Base-by-base conservation (phyloP, 176 grass and related monocot species). In the Oryza australiensis region DNA sequence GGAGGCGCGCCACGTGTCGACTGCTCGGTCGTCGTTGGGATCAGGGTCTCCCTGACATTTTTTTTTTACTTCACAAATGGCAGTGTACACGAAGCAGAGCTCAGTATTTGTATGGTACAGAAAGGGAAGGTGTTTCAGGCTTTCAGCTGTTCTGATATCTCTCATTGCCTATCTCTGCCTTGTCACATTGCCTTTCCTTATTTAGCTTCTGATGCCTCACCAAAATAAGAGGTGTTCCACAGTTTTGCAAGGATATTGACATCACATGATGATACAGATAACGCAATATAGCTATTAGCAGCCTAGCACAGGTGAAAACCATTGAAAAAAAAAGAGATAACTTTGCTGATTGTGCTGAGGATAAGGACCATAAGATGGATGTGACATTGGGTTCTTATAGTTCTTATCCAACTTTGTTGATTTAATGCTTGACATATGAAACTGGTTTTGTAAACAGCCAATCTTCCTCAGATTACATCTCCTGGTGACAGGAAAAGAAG, bases 401-500 rank as follows among this genome's bases (percentile, higher is more conserved):
- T n/a, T n/a, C n/a, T n/a, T n/a, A n/a, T n/a, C n/a, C n/a, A n/a
- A n/a, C n/a, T n/a, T n/a, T n/a, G n/a, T n/a, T n/a, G n/a, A n/a
- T n/a, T n/a, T n/a, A n/a, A n/a, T 66, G 42, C 34, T 72, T 72
- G 73, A 41, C 26, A 42, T 64, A 42, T 64, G 42, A 41, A 64
- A 67, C 66, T 68, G 64, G 42, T 20, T 20, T 46, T 67, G 62
- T 34, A 23, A 79, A 79, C 41, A 64, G 48, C 46, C 63, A 55
- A 43, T 43, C 15, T 29, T 12, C 16, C 42, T 33, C 33, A 7
- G 37, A 64, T 26, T 70, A 33, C 28, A 76, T 60, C 22, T 60
- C 55, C 22, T n/a, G 35, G 49, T 68, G 29, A 76, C 78, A 77
- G 26, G 23, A 55, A 41, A n/a, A 11, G 7, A 16, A 34, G 14